Evolutionary conservation across 2,329 filamentous ascomycete genomes (phyloP), one percentile per base, ranked within the genome.

Genomic region (Plenodomus tracheiphilus): DNA sequence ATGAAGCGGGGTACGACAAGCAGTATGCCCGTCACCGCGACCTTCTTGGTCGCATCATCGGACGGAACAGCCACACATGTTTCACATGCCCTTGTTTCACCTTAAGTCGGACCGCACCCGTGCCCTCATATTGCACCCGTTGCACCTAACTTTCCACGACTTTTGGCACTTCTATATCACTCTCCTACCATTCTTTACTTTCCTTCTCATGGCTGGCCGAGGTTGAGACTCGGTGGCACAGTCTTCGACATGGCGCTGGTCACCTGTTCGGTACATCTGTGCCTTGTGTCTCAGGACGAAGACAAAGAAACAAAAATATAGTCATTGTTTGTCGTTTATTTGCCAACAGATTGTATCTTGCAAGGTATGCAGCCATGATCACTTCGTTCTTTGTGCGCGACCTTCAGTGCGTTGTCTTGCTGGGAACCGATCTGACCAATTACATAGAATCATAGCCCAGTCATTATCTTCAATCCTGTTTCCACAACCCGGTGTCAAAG

Each of bases 11-110:
- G 22, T 5, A 25, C 22, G 22, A 25, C 22, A 25, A n/a, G n/a
- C n/a, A n/a, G n/a, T n/a, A n/a, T n/a, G n/a, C 22, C 22, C 10
- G 22, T 15, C 28, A 52, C 49, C 66, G 66, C 60, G 59, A 70
- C 67, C 56, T 32, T 38, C 46, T 28, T 41, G 53, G 67, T 70
- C 62, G 62, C 66, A 69, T 65, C 64, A 58, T 67, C 28, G 15
- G 28, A 32, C 28, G 28, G 28, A 32, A 8, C 28, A 25, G 34
- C 15, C 15, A 49, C 56, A 54, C 54, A 56, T 50, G 67, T 70
- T 69, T 70, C 66, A 68, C 43, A 36, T 36, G 59, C 46, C 58
- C 62, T 45, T 58, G 58, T 50, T 50, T 43, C 47, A 18, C 51
- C 48, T 48, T 22, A 43, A 37, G 44, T 42, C 53, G 54, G 51